phyloP scores from a whole-genome alignment of 805 yeast genomes.

The Yamadazyma akitaensis region DNA sequence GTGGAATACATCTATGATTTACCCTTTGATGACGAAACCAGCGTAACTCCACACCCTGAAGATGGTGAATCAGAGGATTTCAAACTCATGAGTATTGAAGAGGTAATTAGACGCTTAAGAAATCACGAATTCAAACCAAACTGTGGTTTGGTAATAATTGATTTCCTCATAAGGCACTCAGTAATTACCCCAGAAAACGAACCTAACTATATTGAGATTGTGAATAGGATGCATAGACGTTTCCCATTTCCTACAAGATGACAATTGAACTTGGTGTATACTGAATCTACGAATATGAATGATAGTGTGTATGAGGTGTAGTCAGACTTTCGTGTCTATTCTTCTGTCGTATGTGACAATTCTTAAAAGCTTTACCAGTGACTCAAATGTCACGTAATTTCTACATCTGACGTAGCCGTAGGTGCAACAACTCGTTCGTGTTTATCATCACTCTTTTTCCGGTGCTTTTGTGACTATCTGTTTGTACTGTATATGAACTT shows the following conservation, averaged over 20 bases:
- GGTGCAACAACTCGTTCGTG: no score
- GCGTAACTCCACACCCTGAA: conserved; percentile 42
- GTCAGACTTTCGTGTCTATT: no score
- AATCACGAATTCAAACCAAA: conserved; percentile 82
- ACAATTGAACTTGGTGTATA: no score
- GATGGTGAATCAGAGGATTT: conserved; percentile 71
- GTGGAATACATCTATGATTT: conserved; percentile 79
- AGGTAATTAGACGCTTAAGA: conserved; percentile 48
- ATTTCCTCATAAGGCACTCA: conserved; percentile 87
- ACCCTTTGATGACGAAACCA: conserved; percentile 42
- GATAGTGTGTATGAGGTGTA: no score
- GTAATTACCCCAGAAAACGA: conserved; percentile 62
- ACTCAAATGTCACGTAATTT: no score
- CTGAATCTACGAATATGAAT: neutral
- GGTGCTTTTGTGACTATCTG: no score
- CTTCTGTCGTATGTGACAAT: no score
- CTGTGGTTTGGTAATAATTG: conserved; percentile 75
- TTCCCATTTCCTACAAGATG: conserved; percentile 60
- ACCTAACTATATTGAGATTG: conserved; percentile 59
- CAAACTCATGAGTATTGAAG: conserved; percentile 55
- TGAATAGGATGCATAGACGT: conserved; percentile 58
- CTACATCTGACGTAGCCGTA: no score
- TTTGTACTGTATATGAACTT: no score
- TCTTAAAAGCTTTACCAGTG: no score
- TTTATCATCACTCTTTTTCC: no score